Evolutionary conservation across 805 yeast species (phyloP).

Genomic region (Candida krabiensis): DNA sequence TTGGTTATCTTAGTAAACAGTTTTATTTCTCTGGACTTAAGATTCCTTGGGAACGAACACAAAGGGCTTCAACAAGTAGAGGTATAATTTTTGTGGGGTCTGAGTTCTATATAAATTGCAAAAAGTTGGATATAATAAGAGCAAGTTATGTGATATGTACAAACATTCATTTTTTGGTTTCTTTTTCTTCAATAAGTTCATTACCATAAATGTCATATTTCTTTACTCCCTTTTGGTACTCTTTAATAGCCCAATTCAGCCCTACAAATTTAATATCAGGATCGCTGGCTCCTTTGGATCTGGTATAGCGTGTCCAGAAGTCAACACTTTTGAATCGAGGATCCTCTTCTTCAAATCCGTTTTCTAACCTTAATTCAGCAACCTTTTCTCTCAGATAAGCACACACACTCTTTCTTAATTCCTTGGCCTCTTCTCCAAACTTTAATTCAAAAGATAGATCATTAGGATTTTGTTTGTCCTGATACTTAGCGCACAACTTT

Average conservation of each 20-base stretch:
- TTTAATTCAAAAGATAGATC: constrained; percentile 65
- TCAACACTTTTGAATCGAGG: constrained; percentile 61
- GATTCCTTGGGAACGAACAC: too few relatives aligned
- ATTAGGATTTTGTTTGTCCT: constrained; percentile 48
- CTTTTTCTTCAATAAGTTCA: constrained; percentile 19
- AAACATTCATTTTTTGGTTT: constrained; percentile 6
- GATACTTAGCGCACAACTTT: constrained; percentile 52
- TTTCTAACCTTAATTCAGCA: constrained; percentile 43
- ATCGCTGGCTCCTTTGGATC: constrained; percentile 63
- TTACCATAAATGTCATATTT: constrained; percentile 33
- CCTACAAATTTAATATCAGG: constrained; percentile 74
- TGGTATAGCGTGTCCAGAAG: constrained; percentile 75
- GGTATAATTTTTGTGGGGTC: too few relatives aligned
- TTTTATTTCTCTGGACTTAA: too few relatives aligned
- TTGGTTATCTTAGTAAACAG: too few relatives aligned
- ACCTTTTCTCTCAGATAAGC: constrained; percentile 65
- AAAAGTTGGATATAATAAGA: too few relatives aligned
- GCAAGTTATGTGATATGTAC: too few relatives aligned
- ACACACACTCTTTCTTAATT: constrained; percentile 71
- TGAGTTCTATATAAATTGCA: too few relatives aligned
- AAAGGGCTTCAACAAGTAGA: too few relatives aligned
- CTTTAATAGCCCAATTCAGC: constrained; percentile 76
- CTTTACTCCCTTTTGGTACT: constrained; percentile 52
- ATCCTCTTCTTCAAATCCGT: constrained; percentile 58
- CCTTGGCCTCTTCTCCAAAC: constrained; percentile 61